A percentile compares a stretch with the other conserved stretches of the same genome.
Conservation (phyloP, 345 rosid species). For the Salix dunnii region DNA sequence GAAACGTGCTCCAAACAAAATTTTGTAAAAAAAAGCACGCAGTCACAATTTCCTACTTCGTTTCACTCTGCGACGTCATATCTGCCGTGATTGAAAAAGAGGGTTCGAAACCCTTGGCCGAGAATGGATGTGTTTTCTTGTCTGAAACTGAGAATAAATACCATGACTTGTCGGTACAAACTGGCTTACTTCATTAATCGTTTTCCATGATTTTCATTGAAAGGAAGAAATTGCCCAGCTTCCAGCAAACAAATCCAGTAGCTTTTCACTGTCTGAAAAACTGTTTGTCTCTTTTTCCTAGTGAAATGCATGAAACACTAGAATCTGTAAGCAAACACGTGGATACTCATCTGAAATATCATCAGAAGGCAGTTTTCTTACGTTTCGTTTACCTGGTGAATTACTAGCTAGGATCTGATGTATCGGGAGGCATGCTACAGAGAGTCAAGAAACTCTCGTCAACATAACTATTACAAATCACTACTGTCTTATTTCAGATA, state of each 20-base stretch:
- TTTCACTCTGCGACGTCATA: no score
- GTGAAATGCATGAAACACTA: background rate
- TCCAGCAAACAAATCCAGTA: background rate
- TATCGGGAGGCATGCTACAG: background rate
- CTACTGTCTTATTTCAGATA: background rate
- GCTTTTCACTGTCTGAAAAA: background rate
- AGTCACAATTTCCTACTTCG: no score
- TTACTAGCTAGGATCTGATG: background rate
- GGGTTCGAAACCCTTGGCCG: no score
- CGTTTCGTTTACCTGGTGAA: background rate
- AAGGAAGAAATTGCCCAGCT: background rate
- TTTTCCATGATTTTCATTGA: background rate
- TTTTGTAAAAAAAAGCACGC: no score
- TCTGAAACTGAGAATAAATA: background rate
- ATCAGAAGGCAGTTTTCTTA: background rate
- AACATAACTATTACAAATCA: background rate
- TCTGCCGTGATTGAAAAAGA: no score
- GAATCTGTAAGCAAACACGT: background rate
- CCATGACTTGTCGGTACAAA: background rate
- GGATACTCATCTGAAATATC: background rate
- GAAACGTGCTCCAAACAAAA: no score
- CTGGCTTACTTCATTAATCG: background rate
- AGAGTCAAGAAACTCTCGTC: background rate
- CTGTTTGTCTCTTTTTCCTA: background rate
- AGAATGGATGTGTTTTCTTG: constrained; percentile 1